Percentiles rank a stretch among this genome's conserved stretches.
Conservation (phyloP, 495 filamentous ascomycete genomes). For the Daldinia grandis region DNA sequence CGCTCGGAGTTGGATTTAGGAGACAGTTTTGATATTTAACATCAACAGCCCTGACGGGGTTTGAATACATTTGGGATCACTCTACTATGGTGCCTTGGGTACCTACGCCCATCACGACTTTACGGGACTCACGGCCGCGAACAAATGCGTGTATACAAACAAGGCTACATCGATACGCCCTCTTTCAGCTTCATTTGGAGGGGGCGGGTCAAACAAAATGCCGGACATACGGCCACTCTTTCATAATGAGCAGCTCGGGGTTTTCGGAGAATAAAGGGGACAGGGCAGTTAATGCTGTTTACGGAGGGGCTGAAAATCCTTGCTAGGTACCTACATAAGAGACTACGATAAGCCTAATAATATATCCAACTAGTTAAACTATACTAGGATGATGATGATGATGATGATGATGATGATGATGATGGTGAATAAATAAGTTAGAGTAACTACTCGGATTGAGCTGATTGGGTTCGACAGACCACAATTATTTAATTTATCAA, state of each 20-base stretch:
- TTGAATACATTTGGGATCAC: conserved; percentile 19
- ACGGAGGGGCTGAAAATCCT: background rate
- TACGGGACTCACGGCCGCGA: conserved; percentile 35
- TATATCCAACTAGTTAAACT: background rate
- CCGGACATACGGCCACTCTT: background rate
- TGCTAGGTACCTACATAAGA: background rate
- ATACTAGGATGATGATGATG: background rate
- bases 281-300: conserved; percentile 5
- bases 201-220: conserved; percentile 4
- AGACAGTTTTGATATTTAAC: conserved; percentile 15
- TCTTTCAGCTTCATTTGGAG: background rate
- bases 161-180: conserved; percentile 20
- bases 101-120: conserved; percentile 27
- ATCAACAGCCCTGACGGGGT: conserved; percentile 17
- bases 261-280: background rate
- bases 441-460: too few species aligned
- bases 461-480: too few species aligned
- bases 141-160: conserved; percentile 24
- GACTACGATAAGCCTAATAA: background rate
- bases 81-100: conserved; percentile 17
- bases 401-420: too few species aligned
- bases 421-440: too few species aligned
- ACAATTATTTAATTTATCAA: background rate
- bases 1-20: conserved; percentile 33
- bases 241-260: background rate